A percentile compares a stretch with the other conserved stretches of the same genome.
phyloP scores from a whole-genome alignment of 768 basidiomycete genomes.

The Phanerodontia chrysosporium region DNA sequence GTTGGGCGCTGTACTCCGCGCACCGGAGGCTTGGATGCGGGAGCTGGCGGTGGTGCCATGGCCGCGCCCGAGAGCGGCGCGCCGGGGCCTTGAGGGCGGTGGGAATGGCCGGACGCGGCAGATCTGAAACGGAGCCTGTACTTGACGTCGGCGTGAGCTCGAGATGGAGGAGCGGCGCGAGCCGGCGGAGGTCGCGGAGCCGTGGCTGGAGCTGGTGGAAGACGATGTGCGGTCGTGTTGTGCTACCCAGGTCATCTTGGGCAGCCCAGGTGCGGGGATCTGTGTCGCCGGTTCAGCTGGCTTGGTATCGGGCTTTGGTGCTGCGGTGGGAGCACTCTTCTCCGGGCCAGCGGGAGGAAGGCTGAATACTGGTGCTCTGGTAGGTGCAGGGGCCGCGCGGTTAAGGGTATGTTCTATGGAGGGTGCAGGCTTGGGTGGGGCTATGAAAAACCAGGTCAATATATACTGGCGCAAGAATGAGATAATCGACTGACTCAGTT shows the following conservation, averaged over 20 bases:
- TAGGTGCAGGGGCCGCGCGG: no score
- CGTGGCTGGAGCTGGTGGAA: slow-evolving; percentile 8
- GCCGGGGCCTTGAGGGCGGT: background rate
- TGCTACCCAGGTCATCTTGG: slow-evolving; percentile 25
- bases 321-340: slow-evolving; percentile 9
- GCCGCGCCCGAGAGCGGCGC: background rate
- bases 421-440: background rate
- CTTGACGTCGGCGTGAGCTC: background rate
- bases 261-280: slow-evolving; percentile 25
- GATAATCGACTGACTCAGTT: background rate
- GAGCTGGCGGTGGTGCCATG: background rate
- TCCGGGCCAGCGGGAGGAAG: slow-evolving; percentile 6
- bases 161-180: background rate
- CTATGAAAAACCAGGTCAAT: background rate
- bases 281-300: background rate
- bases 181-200: background rate
- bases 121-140: background rate
- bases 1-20: background rate
- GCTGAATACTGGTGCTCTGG: slow-evolving; percentile 2
- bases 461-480: background rate
- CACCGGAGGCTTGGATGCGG: background rate
- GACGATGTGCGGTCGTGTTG: slow-evolving; percentile 18
- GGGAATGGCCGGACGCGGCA: background rate
- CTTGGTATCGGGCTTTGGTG: background rate
- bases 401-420: background rate